Base-by-base conservation (phyloP, 345 rosid genomes). In the Gossypium herbaceum region DNA sequence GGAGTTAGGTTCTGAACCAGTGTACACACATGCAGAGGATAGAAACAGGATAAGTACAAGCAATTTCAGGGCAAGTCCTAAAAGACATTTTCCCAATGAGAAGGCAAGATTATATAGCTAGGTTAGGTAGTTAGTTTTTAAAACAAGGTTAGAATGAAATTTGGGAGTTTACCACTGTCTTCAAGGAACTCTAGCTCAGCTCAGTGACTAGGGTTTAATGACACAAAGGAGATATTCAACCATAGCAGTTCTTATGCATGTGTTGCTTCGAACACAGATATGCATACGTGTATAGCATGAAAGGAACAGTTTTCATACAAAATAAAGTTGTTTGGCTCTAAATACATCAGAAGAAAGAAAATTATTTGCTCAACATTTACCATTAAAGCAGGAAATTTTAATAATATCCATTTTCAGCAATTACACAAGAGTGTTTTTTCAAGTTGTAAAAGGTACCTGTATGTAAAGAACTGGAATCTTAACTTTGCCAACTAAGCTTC, bases 391-490 rank as follows among this genome's bases (percentile, higher is more conserved):
- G 61, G 19, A 56, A 55, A 56, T 19, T 56, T 50, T 19, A 56
- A 56, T 12, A 44, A 25, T 48, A 43, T 4, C 39, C 20, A 10
- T 19, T 50, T 48, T 51, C 2, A 68, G 58, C 58, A 68, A 13
- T 68, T 15, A 25, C 19, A 54, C 8, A 16, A 16, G 56, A 45
- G 39, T 16, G 17, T 17, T 51, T 44, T 68, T 15, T 34, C 39
- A 34, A 51, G 39, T 51, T 59, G 56, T 51, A 66, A 73, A 9
- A 65, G 24, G 69, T 76, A 94, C 98, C 97, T 94, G 97, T 76
- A 94, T 90, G 79, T 86, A 94, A 62, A 94, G 97, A 83, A 92
- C 87, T 13, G 98, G 98, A 85, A 94, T 81, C 89, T 92, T 92
- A 74, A 94, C 85, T 76, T 90, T 82, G 79, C 89, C 90, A 78